These are phyloP conservation scores for Entomophthora muscae DNA, from an alignment of 371 early-diverging fungal genomes.

Conservation along the genomic window DNA sequence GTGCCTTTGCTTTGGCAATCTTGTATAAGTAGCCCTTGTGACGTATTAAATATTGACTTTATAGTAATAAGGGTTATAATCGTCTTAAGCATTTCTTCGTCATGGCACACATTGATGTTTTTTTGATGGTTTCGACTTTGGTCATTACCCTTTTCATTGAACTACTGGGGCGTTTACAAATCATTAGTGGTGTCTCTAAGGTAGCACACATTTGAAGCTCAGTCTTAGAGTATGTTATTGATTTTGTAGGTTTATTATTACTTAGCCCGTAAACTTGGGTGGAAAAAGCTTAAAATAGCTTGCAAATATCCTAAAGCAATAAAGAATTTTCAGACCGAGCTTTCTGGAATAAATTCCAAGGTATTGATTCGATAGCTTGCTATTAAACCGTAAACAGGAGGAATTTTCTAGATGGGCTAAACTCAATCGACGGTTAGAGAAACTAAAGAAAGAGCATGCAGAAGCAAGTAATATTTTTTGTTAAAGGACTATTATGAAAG, in stretches of 20 bases:
- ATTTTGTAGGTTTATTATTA: not conserved
- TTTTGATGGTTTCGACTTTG: not conserved
- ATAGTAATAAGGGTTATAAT: too few species aligned
- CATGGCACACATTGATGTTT: slow-evolving; percentile 1
- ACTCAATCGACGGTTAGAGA: not conserved
- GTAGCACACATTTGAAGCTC: not conserved
- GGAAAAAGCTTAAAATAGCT: not conserved
- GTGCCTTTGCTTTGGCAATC: too few species aligned
- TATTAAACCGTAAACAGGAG: not conserved
- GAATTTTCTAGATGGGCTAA: slow-evolving; percentile 7
- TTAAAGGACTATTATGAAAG: not conserved
- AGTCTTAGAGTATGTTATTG: not conserved
- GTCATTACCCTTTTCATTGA: not conserved
- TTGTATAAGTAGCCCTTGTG: too few species aligned
- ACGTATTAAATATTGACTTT: too few species aligned
- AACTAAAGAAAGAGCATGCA: not conserved
- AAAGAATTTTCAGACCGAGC: not conserved
- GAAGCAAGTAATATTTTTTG: not conserved
- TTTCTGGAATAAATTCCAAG: slow-evolving; percentile 1
- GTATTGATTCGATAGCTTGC: not conserved
- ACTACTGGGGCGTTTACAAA: not conserved
- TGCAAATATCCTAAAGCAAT: slow-evolving; percentile 1
- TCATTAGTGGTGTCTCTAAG: not conserved
- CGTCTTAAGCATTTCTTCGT: too few species aligned
- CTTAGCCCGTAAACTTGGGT: not conserved